Evolutionary conservation across 179 eudicot species (phyloP).

Genomic region (Pouteria campechiana): DNA sequence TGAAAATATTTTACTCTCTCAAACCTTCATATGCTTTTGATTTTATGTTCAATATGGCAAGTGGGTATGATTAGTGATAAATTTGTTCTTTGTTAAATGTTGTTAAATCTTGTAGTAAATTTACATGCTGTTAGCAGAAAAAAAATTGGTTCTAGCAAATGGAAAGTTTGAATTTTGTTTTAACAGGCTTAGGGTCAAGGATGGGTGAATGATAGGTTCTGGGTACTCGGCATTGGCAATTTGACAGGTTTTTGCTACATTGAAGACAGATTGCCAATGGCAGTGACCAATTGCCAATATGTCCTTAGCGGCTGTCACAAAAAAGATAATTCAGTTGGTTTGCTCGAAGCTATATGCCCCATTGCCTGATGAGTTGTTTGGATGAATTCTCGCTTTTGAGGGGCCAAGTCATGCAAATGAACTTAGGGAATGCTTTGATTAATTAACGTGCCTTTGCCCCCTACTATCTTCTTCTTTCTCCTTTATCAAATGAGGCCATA

Average conservation of each 20-base stretch:
- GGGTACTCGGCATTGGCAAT: slow-evolving; percentile 95
- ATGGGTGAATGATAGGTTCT: slow-evolving; percentile 64
- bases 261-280: slow-evolving; percentile 60
- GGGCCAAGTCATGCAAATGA: slow-evolving; percentile 10
- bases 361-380: slow-evolving; percentile 43
- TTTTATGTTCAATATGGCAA: no score
- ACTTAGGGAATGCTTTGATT: slow-evolving; percentile 38
- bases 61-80: no score
- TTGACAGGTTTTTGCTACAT: slow-evolving; percentile 81
- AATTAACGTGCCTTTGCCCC: no score
- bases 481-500: no score
- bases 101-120: no score
- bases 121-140: no score
- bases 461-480: no score
- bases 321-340: slow-evolving; percentile 52
- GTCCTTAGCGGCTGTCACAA: slow-evolving; percentile 72
- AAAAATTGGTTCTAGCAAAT: slow-evolving; percentile 38
- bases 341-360: slow-evolving; percentile 75
- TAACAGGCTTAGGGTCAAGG: slow-evolving; percentile 38
- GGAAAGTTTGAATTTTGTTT: slow-evolving; percentile 83
- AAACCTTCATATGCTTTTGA: no score
- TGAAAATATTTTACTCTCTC: no score
- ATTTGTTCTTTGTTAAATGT: no score
- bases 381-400: slow-evolving; percentile 19
- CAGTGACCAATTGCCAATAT: slow-evolving; percentile 78